A percentile compares a stretch with the other conserved stretches of the same genome.
These are phyloP conservation scores for Glycine latifolia DNA, from an alignment of 306 rosid species.

Conservation along the genomic window DNA sequence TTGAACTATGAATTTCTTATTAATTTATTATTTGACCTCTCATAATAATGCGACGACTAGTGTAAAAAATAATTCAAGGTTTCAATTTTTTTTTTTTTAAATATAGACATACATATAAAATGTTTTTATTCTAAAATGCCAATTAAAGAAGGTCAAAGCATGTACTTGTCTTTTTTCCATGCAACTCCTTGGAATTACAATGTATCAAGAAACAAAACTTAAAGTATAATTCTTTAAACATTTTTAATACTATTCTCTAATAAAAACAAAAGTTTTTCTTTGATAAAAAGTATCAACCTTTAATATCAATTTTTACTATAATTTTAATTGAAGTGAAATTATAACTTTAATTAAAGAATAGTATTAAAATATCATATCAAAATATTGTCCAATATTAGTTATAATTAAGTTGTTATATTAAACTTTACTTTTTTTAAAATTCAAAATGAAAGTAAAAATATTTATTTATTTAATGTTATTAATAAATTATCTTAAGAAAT, in stretches of 20 bases:
- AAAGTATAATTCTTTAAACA: neutral
- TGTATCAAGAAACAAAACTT: neutral
- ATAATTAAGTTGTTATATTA: neutral
- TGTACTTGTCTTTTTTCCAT: neutral
- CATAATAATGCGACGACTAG: too few relatives aligned
- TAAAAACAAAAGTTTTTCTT: neutral
- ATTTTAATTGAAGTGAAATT: too few relatives aligned
- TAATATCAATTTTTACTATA: too few relatives aligned
- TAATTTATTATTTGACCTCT: neutral
- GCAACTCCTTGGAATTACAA: neutral
- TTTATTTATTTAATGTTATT: neutral
- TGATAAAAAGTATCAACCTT: neutral
- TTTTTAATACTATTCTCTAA: neutral
- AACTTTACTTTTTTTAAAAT: neutral
- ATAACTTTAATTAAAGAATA: neutral
- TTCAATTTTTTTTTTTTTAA: neutral
- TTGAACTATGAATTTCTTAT: neutral
- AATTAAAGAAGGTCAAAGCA: neutral
- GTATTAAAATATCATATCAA: neutral
- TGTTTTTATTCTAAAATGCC: neutral
- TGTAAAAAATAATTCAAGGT: neutral
- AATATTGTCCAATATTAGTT: neutral
- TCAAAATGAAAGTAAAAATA: neutral
- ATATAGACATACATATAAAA: neutral
- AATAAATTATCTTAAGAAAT: neutral